These are phyloP conservation scores for Rhododendron griersonianum DNA, from an alignment of 148 eudicot genomes.

Conservation along the genomic window DNA sequence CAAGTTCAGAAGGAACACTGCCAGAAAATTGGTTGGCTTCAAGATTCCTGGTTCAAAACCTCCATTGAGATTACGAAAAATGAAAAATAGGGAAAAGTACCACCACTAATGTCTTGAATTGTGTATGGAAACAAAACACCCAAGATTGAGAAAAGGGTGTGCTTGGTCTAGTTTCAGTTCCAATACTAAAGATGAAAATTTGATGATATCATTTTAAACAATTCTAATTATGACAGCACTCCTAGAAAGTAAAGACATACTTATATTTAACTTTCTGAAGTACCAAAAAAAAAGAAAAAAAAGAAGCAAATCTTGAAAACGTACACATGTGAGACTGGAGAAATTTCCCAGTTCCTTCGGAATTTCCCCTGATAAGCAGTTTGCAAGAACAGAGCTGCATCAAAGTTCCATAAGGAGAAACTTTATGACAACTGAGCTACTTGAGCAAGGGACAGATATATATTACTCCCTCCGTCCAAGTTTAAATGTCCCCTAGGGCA, in stretches of 20 bases:
- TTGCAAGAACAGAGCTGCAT: constrained; percentile 68
- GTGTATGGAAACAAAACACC: neutral
- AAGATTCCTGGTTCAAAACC: constrained; percentile 37
- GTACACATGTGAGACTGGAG: constrained; percentile 59
- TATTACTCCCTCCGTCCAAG: too few species aligned
- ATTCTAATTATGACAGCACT: neutral
- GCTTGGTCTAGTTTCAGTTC: constrained; percentile 3
- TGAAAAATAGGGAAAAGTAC: neutral
- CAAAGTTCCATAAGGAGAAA: constrained; percentile 6
- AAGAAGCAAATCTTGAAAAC: constrained; percentile 14
- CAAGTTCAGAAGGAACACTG: constrained; percentile 47
- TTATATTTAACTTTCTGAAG: too few species aligned
- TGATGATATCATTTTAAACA: neutral
- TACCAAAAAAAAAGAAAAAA: too few species aligned
- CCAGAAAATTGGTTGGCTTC: constrained; percentile 66
- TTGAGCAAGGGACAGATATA: too few species aligned
- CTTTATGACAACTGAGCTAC: neutral
- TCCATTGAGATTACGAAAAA: constrained; percentile 4
- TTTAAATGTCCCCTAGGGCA: too few species aligned
- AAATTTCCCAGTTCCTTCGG: constrained; percentile 56
- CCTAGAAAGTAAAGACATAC: neutral
- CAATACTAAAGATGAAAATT: neutral
- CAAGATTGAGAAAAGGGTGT: neutral
- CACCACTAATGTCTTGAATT: neutral
- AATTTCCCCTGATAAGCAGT: constrained; percentile 62